Evolutionary conservation across 2,329 filamentous ascomycete genomes (phyloP).

Genomic region (Proliferodiscus dingleyae): DNA sequence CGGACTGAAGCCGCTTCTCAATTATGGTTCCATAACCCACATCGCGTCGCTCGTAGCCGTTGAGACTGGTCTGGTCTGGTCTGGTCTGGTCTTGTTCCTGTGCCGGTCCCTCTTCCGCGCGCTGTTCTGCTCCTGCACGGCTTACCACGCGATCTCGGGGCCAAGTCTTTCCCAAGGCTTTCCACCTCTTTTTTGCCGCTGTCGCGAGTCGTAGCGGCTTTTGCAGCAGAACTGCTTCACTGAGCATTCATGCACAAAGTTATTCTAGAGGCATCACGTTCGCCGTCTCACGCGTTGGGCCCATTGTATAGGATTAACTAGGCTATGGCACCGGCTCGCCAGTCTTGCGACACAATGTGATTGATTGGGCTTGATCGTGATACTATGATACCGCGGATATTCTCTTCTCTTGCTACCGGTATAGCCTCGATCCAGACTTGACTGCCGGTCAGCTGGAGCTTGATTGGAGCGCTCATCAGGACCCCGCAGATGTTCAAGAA

Average conservation of each 20-base stretch:
- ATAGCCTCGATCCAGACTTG: background rate
- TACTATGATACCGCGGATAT: constrained; percentile 11
- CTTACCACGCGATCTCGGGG: background rate
- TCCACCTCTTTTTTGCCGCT: constrained; percentile 1
- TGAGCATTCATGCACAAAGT: constrained; percentile 11
- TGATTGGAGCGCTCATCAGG: constrained; percentile 6
- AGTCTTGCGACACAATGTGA: constrained; percentile 8
- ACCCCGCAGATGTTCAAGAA: constrained; percentile 6
- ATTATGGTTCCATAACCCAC: too few species aligned
- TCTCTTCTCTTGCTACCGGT: constrained; percentile 2
- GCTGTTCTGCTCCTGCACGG: background rate
- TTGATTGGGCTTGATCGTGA: too few species aligned
- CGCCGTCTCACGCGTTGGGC: constrained; percentile 11
- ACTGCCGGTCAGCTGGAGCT: constrained; percentile 6
- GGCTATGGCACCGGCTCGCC: constrained; percentile 16
- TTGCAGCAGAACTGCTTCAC: background rate
- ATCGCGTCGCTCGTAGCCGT: background rate
- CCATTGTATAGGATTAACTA: background rate
- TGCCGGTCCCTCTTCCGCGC: background rate
- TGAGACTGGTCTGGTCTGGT: background rate
- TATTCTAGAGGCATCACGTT: background rate
- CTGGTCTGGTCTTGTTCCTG: background rate
- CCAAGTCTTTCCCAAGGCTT: background rate
- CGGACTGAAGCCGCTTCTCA: background rate
- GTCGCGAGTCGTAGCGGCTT: constrained; percentile 5